Base-by-base conservation (phyloP, 805 yeast species). In the Millerozyma acaciae region DNA sequence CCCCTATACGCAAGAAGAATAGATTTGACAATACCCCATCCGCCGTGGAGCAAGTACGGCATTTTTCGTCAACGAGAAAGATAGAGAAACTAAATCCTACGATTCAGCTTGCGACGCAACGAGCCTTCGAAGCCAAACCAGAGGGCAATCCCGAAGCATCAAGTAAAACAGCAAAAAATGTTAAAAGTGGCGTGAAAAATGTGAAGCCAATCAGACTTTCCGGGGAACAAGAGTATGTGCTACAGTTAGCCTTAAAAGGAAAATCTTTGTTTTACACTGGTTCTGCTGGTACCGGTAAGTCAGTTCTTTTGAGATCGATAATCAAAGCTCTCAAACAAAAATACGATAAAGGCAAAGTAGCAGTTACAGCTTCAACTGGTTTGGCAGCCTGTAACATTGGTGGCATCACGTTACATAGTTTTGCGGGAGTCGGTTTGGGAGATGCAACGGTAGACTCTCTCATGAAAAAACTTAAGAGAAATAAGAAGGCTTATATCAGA, bases 221-320 rank as follows among this genome's bases (percentile, higher is more conserved):
- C 1, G 34, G 68, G 15, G 93, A 84, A 49, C 94, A 84, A 50
- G 70, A 73, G 36, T 60, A 70, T 31, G 77, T 93, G 15, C 68
- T 85, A 8, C 73, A 77, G 7, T 57, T 84, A 34, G 95, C 81
- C 0, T 57, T 75, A 27, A 51, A 65, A 15, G 88, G 94, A 0
- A 61, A 66, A 12, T 85, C 81, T 38, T 60, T 93, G 3, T 93
- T 93, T 52, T 93, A 85, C 54, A 93, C 98, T 0, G 98, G 98
- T 32, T 87, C 97, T 21, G 98, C 98, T 0, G 98, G 98, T 49
- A 93, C 98, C 0, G 98, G 98, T 52, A 93, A 93, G 53, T 90
- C 98, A 1, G 82, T 93, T 4, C 64, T 93, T n/a, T 62, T 93
- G 32, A 71, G 73, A 40, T 68, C 76, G 8, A 65, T 84, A 22